A percentile compares a stretch with the other conserved stretches of the same genome.
Evolutionary conservation across 1,139 yeast species (phyloP).

Genomic region (Blastobotrys indianensis): DNA sequence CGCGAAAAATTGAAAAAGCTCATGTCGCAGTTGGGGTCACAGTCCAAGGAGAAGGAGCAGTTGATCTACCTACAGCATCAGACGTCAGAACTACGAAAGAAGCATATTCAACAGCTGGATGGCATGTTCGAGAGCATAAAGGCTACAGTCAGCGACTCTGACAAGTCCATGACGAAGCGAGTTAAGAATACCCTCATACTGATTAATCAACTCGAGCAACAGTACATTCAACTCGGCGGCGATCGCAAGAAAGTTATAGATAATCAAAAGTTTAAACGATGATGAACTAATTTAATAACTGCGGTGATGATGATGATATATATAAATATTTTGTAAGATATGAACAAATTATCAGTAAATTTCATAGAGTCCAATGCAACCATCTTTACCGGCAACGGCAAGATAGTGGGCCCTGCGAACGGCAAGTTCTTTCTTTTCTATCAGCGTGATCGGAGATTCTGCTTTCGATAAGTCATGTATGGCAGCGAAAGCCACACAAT

Average conservation of each 20-base stretch:
- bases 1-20: conserved; percentile 16
- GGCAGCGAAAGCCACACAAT: conserved; percentile 26
- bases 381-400: conserved; percentile 37
- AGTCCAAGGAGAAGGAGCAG: conserved; percentile 20
- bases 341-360: conserved; percentile 21
- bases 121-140: conserved; percentile 20
- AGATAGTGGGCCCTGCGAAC: conserved; percentile 25
- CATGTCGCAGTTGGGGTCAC: conserved; percentile 16
- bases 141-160: conserved; percentile 13
- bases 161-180: conserved; percentile 8
- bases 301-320: not conserved
- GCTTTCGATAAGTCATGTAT: conserved; percentile 3
- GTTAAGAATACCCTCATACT: conserved; percentile 13
- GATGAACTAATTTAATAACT: too few species aligned
- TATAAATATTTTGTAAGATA: not conserved
- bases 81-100: conserved; percentile 18
- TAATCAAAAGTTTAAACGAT: not conserved
- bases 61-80: conserved; percentile 20
- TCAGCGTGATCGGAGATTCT: not conserved
- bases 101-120: conserved; percentile 20
- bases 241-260: not conserved
- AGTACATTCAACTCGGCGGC: conserved; percentile 13
- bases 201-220: conserved; percentile 14
- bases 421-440: not conserved
- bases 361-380: conserved; percentile 32